phyloP scores from a whole-genome alignment of 768 basidiomycete species.

The Lactarius psammicola region DNA sequence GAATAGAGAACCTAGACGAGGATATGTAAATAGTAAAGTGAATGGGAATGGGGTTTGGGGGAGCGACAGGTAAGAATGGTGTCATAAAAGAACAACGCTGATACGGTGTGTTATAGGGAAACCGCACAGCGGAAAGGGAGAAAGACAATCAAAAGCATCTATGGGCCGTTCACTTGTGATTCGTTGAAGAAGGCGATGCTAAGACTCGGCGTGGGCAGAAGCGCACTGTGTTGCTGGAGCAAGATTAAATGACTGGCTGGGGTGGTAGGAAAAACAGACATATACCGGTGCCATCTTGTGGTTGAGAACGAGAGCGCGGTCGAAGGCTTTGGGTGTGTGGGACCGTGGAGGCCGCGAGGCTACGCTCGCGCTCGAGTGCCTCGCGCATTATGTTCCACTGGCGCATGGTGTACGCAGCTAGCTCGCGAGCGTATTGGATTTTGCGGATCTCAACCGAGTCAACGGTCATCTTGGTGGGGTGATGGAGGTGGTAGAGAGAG shows the following conservation, averaged over 20 bases:
- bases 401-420: conserved; percentile 41
- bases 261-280: too few species aligned
- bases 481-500: neutral
- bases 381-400: conserved; percentile 39
- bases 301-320: neutral
- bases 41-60: neutral
- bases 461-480: conserved; percentile 16
- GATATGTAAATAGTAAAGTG: neutral
- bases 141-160: neutral
- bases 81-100: neutral
- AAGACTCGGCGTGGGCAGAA: neutral
- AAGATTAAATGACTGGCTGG: neutral
- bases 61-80: neutral
- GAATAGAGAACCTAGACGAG: neutral
- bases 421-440: conserved; percentile 39
- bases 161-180: neutral
- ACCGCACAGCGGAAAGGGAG: neutral
- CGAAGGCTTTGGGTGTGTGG: neutral
- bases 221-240: neutral
- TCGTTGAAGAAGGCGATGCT: neutral
- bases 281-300: conserved; percentile 1
- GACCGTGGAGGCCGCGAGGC: neutral
- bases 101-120: neutral
- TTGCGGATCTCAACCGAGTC: conserved; percentile 35
- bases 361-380: conserved; percentile 29